Evolutionary conservation across 176 grass and related monocot genomes (phyloP).

Genomic region (Poa pratensis): DNA sequence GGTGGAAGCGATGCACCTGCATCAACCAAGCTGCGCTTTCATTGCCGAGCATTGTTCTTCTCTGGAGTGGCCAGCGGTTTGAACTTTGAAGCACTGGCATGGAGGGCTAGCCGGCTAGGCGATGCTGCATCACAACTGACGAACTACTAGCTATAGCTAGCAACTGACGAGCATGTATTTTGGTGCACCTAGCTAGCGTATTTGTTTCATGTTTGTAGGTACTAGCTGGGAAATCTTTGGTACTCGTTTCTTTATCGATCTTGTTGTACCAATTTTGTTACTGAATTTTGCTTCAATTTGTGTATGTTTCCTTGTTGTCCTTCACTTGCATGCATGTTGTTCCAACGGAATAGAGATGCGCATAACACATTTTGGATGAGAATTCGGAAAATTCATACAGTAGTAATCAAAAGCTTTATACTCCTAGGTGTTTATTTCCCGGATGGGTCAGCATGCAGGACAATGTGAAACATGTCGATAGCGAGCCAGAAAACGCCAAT

Average conservation of each 20-base stretch:
- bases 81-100: background rate
- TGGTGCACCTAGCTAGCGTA: background rate
- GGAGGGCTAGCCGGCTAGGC: background rate
- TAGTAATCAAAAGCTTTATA: background rate
- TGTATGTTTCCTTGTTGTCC: too few relatives aligned
- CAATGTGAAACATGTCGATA: background rate
- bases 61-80: background rate
- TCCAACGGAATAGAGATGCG: background rate
- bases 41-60: background rate
- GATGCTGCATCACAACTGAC: constrained; percentile 21
- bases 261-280: background rate
- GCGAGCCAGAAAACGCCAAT: constrained; percentile 9
- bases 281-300: background rate
- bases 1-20: background rate
- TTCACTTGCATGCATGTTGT: background rate
- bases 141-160: background rate
- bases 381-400: background rate
- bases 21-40: background rate
- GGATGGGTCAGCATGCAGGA: background rate
- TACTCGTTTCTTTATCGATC: background rate
- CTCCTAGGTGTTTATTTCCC: background rate
- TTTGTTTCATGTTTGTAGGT: background rate
- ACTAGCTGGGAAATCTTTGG: background rate
- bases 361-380: background rate
- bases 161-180: too few relatives aligned